Conservation (phyloP, 768 basidiomycete genomes). For the Termitomyces heimii region DNA sequence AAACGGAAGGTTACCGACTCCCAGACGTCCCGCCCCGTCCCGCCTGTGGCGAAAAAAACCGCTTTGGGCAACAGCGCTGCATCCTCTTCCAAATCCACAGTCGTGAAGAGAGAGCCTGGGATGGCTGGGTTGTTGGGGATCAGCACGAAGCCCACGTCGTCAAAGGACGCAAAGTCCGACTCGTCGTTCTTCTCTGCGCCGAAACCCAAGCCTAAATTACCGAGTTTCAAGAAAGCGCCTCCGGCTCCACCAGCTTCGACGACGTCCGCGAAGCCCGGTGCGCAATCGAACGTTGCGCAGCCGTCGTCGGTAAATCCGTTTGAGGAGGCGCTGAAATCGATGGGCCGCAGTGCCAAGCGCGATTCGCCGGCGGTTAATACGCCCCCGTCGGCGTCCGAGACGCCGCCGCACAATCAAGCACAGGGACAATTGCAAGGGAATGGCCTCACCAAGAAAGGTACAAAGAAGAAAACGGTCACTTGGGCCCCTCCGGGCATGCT, state of each 20-base stretch:
- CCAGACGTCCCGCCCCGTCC: conserved; percentile 25
- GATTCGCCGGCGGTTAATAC: conserved; percentile 59
- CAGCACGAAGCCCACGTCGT: conserved; percentile 19
- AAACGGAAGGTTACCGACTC: conserved; percentile 50
- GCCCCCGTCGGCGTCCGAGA: conserved; percentile 37
- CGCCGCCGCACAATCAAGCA: conserved; percentile 17
- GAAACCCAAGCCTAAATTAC: conserved; percentile 77
- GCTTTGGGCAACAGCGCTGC: conserved; percentile 41
- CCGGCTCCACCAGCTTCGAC: conserved; percentile 23
- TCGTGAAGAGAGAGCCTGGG: conserved; percentile 54
- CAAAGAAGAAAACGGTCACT: conserved; percentile 72
- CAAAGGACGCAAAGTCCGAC: conserved; percentile 80
- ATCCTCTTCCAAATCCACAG: conserved; percentile 33
- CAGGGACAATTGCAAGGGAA: conserved; percentile 10
- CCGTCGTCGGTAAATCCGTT: conserved; percentile 78
- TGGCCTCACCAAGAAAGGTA: conserved; percentile 35
- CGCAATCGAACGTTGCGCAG: conserved; percentile 52
- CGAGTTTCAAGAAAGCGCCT: conserved; percentile 80
- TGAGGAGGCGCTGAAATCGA: conserved; percentile 74
- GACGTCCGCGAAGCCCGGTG: conserved; percentile 5
- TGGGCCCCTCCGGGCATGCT: conserved; percentile 75
- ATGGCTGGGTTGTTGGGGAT: conserved; percentile 8
- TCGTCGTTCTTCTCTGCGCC: conserved; percentile 87
- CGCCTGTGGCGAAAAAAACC: conserved; percentile 62
- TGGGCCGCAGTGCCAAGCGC: conserved; percentile 52